Evolutionary conservation across 345 rosid genomes (phyloP).

Genomic region (Turritis glabra): DNA sequence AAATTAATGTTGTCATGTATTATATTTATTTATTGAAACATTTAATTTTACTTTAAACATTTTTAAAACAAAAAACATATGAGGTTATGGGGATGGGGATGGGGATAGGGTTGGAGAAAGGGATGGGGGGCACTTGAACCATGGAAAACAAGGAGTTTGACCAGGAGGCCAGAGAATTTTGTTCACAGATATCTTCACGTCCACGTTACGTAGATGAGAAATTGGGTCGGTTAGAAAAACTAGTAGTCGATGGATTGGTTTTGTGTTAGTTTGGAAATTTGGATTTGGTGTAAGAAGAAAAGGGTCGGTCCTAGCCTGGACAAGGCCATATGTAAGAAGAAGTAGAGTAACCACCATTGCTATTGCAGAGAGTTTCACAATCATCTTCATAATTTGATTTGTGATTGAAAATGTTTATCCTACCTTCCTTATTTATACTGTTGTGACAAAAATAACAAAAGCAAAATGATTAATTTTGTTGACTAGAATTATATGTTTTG

Average conservation of each 20-base stretch:
- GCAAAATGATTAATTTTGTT: background rate
- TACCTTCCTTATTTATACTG: background rate
- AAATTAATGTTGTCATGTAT: background rate
- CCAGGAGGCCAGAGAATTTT: background rate
- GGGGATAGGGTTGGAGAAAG: too few species aligned
- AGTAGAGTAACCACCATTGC: background rate
- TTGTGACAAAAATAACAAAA: background rate
- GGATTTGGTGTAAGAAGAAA: background rate
- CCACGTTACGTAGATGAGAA: too few species aligned
- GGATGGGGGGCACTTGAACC: background rate
- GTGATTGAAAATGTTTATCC: background rate
- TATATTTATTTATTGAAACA: background rate
- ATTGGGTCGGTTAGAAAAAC: background rate
- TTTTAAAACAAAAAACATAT: background rate
- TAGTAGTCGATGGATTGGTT: background rate
- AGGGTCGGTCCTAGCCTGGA: background rate
- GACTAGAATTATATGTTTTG: background rate
- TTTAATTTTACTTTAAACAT: background rate
- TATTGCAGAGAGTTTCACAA: slow-evolving; percentile 7
- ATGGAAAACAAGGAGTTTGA: background rate
- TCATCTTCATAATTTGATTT: slow-evolving; percentile 4
- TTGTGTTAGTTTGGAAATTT: background rate
- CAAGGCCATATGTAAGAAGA: background rate
- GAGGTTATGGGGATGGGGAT: background rate
- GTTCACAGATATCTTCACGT: background rate